Evolutionary conservation across 345 rosid genomes (phyloP), one percentile per base, ranked within the genome.

Genomic region (Syzygium oleosum): DNA sequence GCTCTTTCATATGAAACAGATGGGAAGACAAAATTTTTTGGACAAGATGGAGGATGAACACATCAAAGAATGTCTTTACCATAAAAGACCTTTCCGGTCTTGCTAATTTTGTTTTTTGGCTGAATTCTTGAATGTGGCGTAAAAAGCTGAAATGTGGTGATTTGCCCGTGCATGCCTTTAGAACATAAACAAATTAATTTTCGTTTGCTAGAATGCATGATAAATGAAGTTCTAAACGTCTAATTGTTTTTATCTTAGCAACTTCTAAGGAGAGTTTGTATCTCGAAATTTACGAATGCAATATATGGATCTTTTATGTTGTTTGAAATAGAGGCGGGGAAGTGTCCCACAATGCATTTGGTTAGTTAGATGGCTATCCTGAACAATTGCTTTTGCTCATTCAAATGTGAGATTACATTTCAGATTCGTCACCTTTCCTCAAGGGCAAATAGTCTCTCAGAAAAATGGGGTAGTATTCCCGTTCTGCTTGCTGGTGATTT

Each of bases 391-490:
- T 34, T 73, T 34, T 19, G 13, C 80, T 73, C 13, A 17, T 68
- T 68, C 80, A 68, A 78, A n/a, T 52, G 51, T 83, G 52, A 85
- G 63, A 84, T 84, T 84, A 29, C 88, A 63, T 87, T 87, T 85
- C 85, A 95, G 97, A 92, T 93, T 77, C 93, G 94, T 88, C 90
- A 86, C 53, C 94, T 94, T 89, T 93, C 94, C 85, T 92, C 95
- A 86, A 95, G 93, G 92, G 98, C 98, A 85, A 93, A 92, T 78
- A 85, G 80, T 55, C 94, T 96, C 84, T 91, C 96, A 52, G 86
- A 93, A 84, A 95, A 92, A 95, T 95, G 97, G 96, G 98, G 98
- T 83, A 88, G 92, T 88, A 89, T 91, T 86, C 97, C 95, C 16
- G 86, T 93, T 87, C 90, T 94, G 59, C 90, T 94, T 85, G 89